Conservation (phyloP, 768 basidiomycete species). For the Suillus weaverae region DNA sequence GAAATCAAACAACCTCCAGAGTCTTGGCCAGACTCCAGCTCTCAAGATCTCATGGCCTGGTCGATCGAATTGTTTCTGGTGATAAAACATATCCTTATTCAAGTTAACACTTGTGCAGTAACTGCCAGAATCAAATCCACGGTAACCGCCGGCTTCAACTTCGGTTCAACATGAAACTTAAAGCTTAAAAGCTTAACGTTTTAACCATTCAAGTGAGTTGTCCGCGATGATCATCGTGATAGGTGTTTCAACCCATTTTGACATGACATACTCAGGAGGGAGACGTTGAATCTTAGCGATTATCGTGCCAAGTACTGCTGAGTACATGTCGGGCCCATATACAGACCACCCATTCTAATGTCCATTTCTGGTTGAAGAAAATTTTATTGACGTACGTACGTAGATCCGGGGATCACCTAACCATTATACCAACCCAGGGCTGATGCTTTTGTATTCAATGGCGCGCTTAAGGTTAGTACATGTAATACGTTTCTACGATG, state of each 20-base stretch:
- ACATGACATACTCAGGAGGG: not conserved
- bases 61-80: too few species aligned
- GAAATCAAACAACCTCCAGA: too few species aligned
- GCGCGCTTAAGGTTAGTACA: not conserved
- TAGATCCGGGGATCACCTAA: not conserved
- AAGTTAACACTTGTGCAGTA: too few species aligned
- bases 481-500: constrained; percentile 3
- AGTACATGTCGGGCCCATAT: not conserved
- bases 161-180: too few species aligned
- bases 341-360: not conserved
- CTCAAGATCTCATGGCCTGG: too few species aligned
- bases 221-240: not conserved
- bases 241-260: not conserved
- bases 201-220: too few species aligned
- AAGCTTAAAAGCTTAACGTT: too few species aligned
- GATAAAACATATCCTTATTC: too few species aligned
- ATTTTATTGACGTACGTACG: not conserved
- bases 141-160: too few species aligned
- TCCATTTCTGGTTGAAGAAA: not conserved
- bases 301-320: not conserved
- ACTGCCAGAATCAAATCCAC: too few species aligned
- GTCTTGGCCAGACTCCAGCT: too few species aligned
- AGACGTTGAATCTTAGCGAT: not conserved
- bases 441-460: not conserved
- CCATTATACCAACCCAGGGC: not conserved